Base-by-base conservation (phyloP, 257 asterid species). In the Eustoma russellianum region DNA sequence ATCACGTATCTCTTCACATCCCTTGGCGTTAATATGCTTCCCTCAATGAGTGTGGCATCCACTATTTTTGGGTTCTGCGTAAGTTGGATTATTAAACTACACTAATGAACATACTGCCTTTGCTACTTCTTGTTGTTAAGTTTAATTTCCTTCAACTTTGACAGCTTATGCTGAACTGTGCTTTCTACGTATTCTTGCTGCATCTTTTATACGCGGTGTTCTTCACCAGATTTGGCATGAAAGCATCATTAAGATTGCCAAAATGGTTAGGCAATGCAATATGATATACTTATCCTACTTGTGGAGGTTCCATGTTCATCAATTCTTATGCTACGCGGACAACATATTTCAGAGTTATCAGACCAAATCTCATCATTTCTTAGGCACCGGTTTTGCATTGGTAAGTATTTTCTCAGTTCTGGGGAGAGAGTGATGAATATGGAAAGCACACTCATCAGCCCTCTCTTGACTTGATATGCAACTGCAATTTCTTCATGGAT, bases 101-200 rank as follows among this genome's bases (percentile, higher is more conserved):
- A n/a, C 4, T 17, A 17, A 18, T 52, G 33, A 9, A 38, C n/a
- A 10, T 2, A 13, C 53, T 48, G 33, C 4, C 17, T 17, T 18
- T 52, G 14, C n/a, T 30, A 3, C 34, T 43, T 50, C 34, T 28
- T 53, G 33, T 16, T 50, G 28, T 48, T 61, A 61, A 60, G 54
- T 47, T 15, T 46, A 43, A 16, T 41, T 48, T 18, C n/a, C 33
- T 17, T 63, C 14, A 46, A 46, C 50, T 28, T 65, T 46, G 61
- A 50, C 98, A 92, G 98, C 95, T 92, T 71, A 11, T 85, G 76
- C 82, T 92, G 64, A 92, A 88, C 52, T 82, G 93, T 45, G 76
- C 77, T 6, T 68, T 73, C 70, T 80, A 77, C 30, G 89, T 83
- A 66, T 83, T 74, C 69, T 68, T 92, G 85, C 86, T 92, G 30